Base-by-base conservation (phyloP, 2,329 filamentous ascomycete species). In the Phialemonium atrogriseum region DNA sequence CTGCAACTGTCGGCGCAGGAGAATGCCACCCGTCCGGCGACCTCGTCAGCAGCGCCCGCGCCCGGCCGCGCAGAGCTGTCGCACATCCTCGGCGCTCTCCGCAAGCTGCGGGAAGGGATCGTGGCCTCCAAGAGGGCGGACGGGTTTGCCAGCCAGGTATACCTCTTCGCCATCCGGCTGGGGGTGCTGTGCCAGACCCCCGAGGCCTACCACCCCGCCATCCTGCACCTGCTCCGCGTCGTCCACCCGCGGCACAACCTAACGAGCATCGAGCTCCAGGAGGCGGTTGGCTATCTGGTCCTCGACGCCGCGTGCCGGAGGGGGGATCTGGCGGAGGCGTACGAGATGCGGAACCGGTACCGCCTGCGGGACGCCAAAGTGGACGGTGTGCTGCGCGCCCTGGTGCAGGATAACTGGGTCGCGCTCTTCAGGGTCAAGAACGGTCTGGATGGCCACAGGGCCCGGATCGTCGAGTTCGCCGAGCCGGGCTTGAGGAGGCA, bases 61-160 rank as follows among this genome's bases (percentile, higher is more conserved):
- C 55, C 44, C 43, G 64, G 70, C 35, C 69, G 72, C 10, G 72
- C 75, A 43, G 77, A 83, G 42, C 70, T 95, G 18, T 72, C 80
- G 3, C 75, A 73, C 13, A 77, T 96, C 32, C 68, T 95, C 33
- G 73, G 84, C 47, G 84, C 89, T 4, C 79, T 96, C 51, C 80
- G 91, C 40, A 96, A 95, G 55, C 73, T 98, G 19, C 78, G 91
- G 35, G 91, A 98, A 62, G 88, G 81, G 15, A 80, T 96, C 28
- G 75, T 94, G 3, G 84, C 84, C 10, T 79, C 83, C 7, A 75
- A 77, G 32, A 77, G 88, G 13, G 64, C 69, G 21, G 84, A 94
- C 50, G 66, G 74, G 32, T 98, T 98, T 56, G 80, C 89, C 2
- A 77, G 83, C n/a, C 79, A 87, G 45, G 84, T 80, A 11, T 94